Evolutionary conservation across 2,329 filamentous ascomycete species (phyloP), one percentile per base, ranked within the genome.

Genomic region (Epichloe typhina): DNA sequence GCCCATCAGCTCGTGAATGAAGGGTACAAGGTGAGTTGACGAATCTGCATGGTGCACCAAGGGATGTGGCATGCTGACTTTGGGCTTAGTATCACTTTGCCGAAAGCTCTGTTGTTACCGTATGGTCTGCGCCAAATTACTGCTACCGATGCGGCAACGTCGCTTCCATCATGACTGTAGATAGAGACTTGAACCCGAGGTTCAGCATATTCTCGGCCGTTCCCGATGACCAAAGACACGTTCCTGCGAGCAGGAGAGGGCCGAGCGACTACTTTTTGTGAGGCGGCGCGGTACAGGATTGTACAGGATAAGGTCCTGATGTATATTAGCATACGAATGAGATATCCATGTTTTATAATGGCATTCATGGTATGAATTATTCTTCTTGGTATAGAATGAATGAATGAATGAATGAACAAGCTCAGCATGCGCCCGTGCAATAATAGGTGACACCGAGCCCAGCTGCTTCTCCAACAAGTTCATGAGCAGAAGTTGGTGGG

Each of bases 1-100:
- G 93, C 93, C n/a, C 93, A 98, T 69, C 93, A 98, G 70, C 77
- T 98, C 2, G 96, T 95, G 59, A 95, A 98, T 62, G 93, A 98
- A 70, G 93, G 93, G 4, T 98, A 95, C 69, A 95, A 98, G 76
- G 87, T 95, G 19, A 49, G 35, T 15, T 8, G 17, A 37, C 11
- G 33, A 13, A 13, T 8, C 5, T 7, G 6, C 5, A 19, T 45
- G 43, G 21, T 15, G 5, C 12, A 15, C 9, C 33, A 9, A 5
- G n/a, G n/a, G 3, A 45, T 12, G n/a, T 35, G 43, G 31, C 3
- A 4, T 7, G 43, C 39, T 26, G 15, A 38, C 39, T 3, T 33
- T 39, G 23, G 9, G n/a, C 36, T 51, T 31, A 88, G 80, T 97
- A 94, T 66, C 91, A 97, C 65, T 97, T 97, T 69, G 78, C 85